These are phyloP conservation scores for Kodamaea kaohsiungensis DNA, from an alignment of 805 yeast genomes.

Conservation along the genomic window DNA sequence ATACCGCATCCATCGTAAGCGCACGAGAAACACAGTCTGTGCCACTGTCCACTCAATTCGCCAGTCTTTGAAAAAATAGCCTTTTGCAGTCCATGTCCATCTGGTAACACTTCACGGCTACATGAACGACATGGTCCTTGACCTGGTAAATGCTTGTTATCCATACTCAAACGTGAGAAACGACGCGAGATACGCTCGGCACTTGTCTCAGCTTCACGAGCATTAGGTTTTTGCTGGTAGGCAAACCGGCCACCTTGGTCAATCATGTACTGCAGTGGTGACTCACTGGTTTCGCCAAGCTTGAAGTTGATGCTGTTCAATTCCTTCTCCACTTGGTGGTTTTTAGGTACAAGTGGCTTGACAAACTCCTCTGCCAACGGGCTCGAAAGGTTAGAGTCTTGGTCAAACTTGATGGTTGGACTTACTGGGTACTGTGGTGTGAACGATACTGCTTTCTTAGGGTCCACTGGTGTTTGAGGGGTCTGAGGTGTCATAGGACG, in stretches of 20 bases:
- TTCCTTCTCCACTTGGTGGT: constrained; percentile 34
- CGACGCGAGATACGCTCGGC: constrained; percentile 2
- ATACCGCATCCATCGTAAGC: constrained; percentile 50
- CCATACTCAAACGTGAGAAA: constrained; percentile 3
- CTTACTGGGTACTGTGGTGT: neutral
- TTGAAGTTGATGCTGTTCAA: constrained; percentile 30
- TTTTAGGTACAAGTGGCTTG: constrained; percentile 37
- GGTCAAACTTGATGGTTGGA: constrained; percentile 4
- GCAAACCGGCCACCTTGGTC: neutral
- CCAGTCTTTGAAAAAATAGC: constrained; percentile 83
- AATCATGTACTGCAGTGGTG: neutral
- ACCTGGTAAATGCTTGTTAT: constrained; percentile 42
- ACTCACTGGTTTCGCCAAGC: neutral
- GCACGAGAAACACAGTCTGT: constrained; percentile 81
- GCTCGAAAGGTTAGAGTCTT: neutral
- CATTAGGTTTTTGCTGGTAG: neutral
- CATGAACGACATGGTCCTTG: constrained; percentile 85
- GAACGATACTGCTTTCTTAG: neutral
- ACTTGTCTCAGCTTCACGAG: neutral
- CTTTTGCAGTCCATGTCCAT: constrained; percentile 42
- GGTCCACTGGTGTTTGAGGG: neutral
- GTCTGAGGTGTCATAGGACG: constrained; percentile 1
- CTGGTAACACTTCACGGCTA: constrained; percentile 46
- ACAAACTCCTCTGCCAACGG: constrained; percentile 12
- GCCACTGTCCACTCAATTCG: constrained; percentile 94